Evolutionary conservation across 2,329 filamentous ascomycete species (phyloP), one percentile per base, ranked within the genome.

Genomic region (Alternaria infectoria): DNA sequence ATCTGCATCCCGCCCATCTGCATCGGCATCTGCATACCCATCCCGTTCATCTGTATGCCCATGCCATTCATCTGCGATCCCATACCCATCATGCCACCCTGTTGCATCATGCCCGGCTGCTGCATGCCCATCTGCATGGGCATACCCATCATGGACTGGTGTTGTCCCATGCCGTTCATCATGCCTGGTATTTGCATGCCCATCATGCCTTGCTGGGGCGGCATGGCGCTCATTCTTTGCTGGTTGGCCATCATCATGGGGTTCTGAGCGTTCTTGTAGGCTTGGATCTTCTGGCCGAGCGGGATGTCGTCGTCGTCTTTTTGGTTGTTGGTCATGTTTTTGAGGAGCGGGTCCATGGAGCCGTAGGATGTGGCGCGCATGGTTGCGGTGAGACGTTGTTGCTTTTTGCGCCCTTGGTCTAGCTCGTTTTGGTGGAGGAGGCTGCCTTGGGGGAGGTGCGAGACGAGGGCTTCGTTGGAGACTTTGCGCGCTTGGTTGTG

Each of bases 361-460:
- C 71, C 73, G 50, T 73, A 74, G 54, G 74, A 78, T 15, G 70
- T 74, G 5, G 73, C 70, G 23, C 79, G 76, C 50, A 71, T 65
- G 62, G 78, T 74, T 66, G 76, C 62, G 9, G 79, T 75, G 11
- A 79, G 60, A 45, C 81, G 71, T 26, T 80, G 70, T 4, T 73
- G 72, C 63, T 79, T 79, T 7, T 74, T 70, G 45, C 76, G 77
- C 28, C 80, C 78, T 61, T 81, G 75, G 17, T 75, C 77, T 19
- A 77, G 51, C 49, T 79, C 77, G 50, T 77, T 79, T 54, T 76
- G 68, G 49, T 80, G 79, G 9, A 85, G 77, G 9, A 85, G 74
- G 17, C 79, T 82, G 28, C 81, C 81, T 30, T 72, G 74, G 0
- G 80, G 76, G 6, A 81, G 73, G 19, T 76, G 69, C 3, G 74